Percentiles rank a stretch among this genome's conserved stretches.
Evolutionary conservation across 2,329 filamentous ascomycete genomes (phyloP).

Genomic region (Beauveria asiatica): DNA sequence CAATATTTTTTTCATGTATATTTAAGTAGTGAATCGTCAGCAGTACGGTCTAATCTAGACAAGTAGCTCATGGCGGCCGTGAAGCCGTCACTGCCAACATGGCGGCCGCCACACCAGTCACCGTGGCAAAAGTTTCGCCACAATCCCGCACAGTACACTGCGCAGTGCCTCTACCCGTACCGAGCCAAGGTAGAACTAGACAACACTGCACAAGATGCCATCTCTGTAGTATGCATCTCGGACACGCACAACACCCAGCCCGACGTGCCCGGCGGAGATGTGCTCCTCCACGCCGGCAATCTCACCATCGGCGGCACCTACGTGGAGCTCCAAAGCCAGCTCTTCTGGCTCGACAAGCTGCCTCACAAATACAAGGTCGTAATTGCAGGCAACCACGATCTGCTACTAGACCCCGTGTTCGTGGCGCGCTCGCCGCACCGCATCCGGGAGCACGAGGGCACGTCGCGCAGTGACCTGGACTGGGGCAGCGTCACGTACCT

Average conservation of each 20-base stretch:
- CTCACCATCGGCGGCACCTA: conserved; percentile 36
- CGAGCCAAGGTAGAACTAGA: not conserved
- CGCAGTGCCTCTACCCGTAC: conserved; percentile 2
- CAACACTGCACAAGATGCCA: not conserved
- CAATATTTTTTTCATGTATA: too few species aligned
- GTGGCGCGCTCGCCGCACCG: not conserved
- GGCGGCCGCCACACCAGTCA: not conserved
- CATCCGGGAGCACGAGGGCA: conserved; percentile 8
- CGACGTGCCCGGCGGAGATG: conserved; percentile 32
- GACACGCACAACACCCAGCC: conserved; percentile 36
- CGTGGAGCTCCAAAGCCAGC: conserved; percentile 28
- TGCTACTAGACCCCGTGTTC: conserved; percentile 21
- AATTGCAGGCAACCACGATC: conserved; percentile 39
- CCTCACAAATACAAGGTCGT: conserved; percentile 35
- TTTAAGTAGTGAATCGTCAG: too few species aligned
- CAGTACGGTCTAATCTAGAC: too few species aligned
- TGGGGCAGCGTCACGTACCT: conserved; percentile 29
- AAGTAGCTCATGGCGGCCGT: not conserved
- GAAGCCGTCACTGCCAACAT: not conserved
- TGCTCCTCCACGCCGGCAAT: conserved; percentile 41
- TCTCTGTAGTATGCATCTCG: conserved; percentile 33
- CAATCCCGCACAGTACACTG: not conserved
- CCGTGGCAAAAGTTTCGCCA: not conserved
- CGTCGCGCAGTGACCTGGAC: conserved; percentile 14
- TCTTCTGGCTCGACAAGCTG: conserved; percentile 33